Evolutionary conservation across 495 filamentous ascomycete species (phyloP).

Genomic region (Hypoxylon fragiforme): DNA sequence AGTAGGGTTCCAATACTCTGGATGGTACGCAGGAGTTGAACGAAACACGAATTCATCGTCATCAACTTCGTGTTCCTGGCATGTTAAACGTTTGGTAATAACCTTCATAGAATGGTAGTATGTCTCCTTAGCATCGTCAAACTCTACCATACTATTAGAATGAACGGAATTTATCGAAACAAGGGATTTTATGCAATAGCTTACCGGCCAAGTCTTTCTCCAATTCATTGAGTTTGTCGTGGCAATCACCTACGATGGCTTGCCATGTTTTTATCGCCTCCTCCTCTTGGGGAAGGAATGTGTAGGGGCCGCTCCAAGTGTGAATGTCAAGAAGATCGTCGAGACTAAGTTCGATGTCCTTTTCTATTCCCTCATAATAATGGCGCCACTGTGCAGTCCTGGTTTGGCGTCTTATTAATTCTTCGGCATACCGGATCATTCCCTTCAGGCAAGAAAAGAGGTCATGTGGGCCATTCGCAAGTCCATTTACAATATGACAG

Average conservation of each 20-base stretch:
- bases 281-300: conserved; percentile 27
- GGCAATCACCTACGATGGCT: conserved; percentile 16
- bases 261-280: conserved; percentile 25
- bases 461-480: conserved; percentile 22
- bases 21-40: conserved; percentile 23
- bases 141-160: conserved; percentile 33
- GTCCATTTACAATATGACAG: conserved; percentile 27
- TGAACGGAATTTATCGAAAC: background rate
- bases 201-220: conserved; percentile 18
- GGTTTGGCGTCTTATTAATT: conserved; percentile 27
- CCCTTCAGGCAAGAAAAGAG: conserved; percentile 23
- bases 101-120: conserved; percentile 18
- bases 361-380: conserved; percentile 16
- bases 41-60: conserved; percentile 34
- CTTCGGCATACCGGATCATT: conserved; percentile 27
- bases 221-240: conserved; percentile 20
- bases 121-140: conserved; percentile 17
- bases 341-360: conserved; percentile 18
- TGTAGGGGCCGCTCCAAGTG: conserved; percentile 29
- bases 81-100: conserved; percentile 41
- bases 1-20: conserved; percentile 43
- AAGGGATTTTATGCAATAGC: background rate
- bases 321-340: conserved; percentile 33
- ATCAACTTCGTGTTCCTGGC: conserved; percentile 34
- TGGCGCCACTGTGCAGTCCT: conserved; percentile 35